Conservation (phyloP, 2,329 filamentous ascomycete genomes). For the Proliferodiscus dingleyae region DNA sequence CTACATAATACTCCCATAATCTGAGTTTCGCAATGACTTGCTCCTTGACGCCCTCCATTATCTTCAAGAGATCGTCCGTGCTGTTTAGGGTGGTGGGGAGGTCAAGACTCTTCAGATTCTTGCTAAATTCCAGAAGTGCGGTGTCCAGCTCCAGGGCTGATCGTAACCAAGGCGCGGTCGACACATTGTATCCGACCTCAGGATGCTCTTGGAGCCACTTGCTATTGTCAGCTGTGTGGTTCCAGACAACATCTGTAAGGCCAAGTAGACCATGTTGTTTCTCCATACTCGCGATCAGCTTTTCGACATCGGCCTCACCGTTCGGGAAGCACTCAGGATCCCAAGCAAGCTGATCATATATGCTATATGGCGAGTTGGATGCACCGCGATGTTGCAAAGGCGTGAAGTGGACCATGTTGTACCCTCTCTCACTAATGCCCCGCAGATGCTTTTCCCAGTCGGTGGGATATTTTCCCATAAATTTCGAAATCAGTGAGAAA, state of each 20-base stretch:
- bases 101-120: slow-evolving; percentile 59
- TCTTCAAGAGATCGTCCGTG: slow-evolving; percentile 66
- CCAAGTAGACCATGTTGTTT: slow-evolving; percentile 78
- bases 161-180: slow-evolving; percentile 76
- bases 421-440: slow-evolving; percentile 84
- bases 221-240: slow-evolving; percentile 95
- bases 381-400: slow-evolving; percentile 81
- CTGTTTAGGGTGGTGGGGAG: slow-evolving; percentile 70
- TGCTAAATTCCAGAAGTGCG: slow-evolving; percentile 62
- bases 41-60: slow-evolving; percentile 81
- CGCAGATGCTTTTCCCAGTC: slow-evolving; percentile 88
- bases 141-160: slow-evolving; percentile 73
- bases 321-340: slow-evolving; percentile 77
- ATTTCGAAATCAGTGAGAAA: slow-evolving; percentile 94
- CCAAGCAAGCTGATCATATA: slow-evolving; percentile 87
- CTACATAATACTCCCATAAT: slow-evolving; percentile 90
- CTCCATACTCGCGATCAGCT: slow-evolving; percentile 77
- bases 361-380: slow-evolving; percentile 96
- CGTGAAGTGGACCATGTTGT: slow-evolving; percentile 99
- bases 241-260: slow-evolving; percentile 94
- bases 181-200: slow-evolving; percentile 90
- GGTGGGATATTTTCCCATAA: slow-evolving; percentile 86
- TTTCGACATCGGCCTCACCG: slow-evolving; percentile 75
- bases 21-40: slow-evolving; percentile 72
- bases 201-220: slow-evolving; percentile 92